Conservation (phyloP, 1,139 yeast genomes). For the Blastobotrys ciferrii region DNA sequence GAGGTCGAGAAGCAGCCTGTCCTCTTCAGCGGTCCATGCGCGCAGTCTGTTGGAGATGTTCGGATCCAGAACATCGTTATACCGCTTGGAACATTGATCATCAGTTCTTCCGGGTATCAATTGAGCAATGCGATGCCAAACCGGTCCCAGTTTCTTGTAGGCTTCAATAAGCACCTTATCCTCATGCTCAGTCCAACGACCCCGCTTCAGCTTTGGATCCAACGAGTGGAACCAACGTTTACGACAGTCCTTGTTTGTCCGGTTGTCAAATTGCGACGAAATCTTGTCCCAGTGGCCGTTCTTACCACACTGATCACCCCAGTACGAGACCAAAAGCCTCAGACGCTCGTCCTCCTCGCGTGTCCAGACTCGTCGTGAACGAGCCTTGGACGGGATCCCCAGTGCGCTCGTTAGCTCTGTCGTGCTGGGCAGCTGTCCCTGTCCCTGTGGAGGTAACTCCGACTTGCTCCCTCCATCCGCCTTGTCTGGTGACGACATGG, state of each 20-base stretch:
- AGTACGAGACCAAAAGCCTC: conserved; percentile 64
- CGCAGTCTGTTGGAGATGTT: conserved; percentile 70
- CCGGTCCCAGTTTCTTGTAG: conserved; percentile 65
- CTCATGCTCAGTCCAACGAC: conserved; percentile 87
- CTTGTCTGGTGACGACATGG: not conserved
- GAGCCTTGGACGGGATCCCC: conserved; percentile 13
- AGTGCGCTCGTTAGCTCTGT: conserved; percentile 10
- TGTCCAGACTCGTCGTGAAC: conserved; percentile 63
- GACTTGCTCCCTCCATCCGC: not conserved
- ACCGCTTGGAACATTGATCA: conserved; percentile 92
- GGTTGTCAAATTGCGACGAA: conserved; percentile 62
- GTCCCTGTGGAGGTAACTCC: too few relatives aligned
- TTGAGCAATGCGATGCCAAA: conserved; percentile 81
- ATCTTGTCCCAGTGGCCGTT: conserved; percentile 69
- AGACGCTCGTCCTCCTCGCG: conserved; percentile 72
- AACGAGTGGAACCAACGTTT: conserved; percentile 86
- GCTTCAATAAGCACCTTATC: conserved; percentile 66
- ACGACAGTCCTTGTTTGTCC: conserved; percentile 89
- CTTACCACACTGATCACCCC: conserved; percentile 89
- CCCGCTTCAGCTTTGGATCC: conserved; percentile 78
- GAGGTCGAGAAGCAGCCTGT: conserved; percentile 58
- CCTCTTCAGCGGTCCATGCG: conserved; percentile 81
- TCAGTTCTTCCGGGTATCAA: conserved; percentile 84
- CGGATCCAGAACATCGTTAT: conserved; percentile 86
- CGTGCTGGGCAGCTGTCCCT: conserved; percentile 6